These are phyloP conservation scores for Ogataea wickerhamii DNA, from an alignment of 805 yeast genomes.

Conservation along the genomic window DNA sequence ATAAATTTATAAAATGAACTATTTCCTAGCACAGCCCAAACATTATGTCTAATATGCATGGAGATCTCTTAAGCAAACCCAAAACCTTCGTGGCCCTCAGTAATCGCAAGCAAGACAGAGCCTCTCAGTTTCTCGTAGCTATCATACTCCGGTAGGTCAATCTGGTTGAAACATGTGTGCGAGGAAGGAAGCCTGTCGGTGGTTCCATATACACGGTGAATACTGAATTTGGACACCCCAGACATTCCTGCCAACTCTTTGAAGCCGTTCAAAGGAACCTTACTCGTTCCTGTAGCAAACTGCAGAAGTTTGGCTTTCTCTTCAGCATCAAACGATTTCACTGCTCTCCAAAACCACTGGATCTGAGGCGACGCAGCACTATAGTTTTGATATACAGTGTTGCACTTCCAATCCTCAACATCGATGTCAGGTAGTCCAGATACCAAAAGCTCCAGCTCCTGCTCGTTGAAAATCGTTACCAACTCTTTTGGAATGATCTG, in stretches of 20 bases:
- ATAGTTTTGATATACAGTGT: slow-evolving; percentile 78
- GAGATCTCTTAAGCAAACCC: slow-evolving; percentile 71
- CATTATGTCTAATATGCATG: no score
- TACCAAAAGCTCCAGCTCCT: slow-evolving; percentile 86
- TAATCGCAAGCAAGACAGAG: slow-evolving; percentile 75
- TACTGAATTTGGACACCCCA: slow-evolving; percentile 81
- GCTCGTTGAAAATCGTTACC: slow-evolving; percentile 88
- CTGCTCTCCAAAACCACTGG: slow-evolving; percentile 98
- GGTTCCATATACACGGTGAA: slow-evolving; percentile 84
- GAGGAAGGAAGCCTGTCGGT: slow-evolving; percentile 89
- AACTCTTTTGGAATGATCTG: slow-evolving; percentile 83
- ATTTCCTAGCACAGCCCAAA: no score
- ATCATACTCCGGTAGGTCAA: slow-evolving; percentile 90
- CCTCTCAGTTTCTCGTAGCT: slow-evolving; percentile 82
- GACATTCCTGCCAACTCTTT: slow-evolving; percentile 83
- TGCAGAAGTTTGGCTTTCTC: slow-evolving; percentile 92
- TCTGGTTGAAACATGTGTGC: slow-evolving; percentile 95
- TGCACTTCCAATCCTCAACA: slow-evolving; percentile 92
- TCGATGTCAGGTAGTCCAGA: slow-evolving; percentile 96
- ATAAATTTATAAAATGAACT: no score
- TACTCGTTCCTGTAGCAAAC: slow-evolving; percentile 95
- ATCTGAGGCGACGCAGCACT: slow-evolving; percentile 80
- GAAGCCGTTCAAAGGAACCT: slow-evolving; percentile 93
- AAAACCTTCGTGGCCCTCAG: slow-evolving; percentile 95
- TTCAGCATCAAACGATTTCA: slow-evolving; percentile 87